Base-by-base conservation (phyloP, 1,139 yeast genomes). In the Sugiyamaella sp. region DNA sequence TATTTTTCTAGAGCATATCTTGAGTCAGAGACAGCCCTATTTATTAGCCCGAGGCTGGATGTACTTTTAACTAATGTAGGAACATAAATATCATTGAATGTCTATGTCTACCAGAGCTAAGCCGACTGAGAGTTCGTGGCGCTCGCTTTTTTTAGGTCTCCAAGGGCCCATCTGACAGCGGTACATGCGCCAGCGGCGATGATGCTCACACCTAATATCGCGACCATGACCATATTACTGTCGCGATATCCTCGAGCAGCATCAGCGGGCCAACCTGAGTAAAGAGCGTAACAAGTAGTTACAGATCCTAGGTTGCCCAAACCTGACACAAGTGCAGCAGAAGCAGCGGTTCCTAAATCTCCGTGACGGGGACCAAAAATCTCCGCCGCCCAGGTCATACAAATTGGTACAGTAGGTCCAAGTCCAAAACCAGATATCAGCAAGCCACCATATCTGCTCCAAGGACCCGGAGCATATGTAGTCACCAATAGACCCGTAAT, bases 361-460 rank as follows among this genome's bases (percentile, higher is more conserved):
- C 95, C 95, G 63, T 89, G 86, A 48, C 80, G 75, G 3, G 79
- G 76, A 10, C 79, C 80, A 73, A 88, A 86, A 45, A 88, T 85
- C 64, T 87, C 93, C 0, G 93, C 85, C 0, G 91, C 74, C 88
- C 89, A 83, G 0, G 96, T 81, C 96, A 89, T 89, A 66, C 86
- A 80, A 48, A 86, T 88, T 29, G 96, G 96, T 21, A 88, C 95
- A 0, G 96, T 89, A 19, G 96, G 95, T 10, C 96, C 96, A 44
- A 89, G 77, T 0, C 96, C 96, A 65, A 84, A 87, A 0, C 96
- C 96, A 19, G 88, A 82, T 64, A 89, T 84, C 54, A 89, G 75
- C 54, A 89, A 75, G 0, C 96, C 96, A 2, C 82, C 95, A 67
- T 88, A 89, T 61, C 82, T 80, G 55, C 80, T 78, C 96, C 96